These are phyloP conservation scores for Schizothecium vesticola DNA, from an alignment of 495 filamentous ascomycete species.

Conservation along the genomic window DNA sequence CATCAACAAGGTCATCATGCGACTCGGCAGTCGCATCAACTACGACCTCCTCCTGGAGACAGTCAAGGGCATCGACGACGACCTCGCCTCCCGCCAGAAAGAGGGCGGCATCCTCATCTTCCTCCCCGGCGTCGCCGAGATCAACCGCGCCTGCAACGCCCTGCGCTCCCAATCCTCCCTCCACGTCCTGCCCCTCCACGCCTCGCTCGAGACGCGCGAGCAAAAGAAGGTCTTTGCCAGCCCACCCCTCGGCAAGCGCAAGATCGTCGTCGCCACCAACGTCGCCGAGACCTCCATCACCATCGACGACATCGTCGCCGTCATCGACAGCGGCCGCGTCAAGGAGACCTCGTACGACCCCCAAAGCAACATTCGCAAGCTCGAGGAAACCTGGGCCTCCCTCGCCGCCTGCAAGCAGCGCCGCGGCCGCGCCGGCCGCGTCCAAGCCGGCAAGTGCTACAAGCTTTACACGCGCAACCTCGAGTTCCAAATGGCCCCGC, in stretches of 20 bases:
- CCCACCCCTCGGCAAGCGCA: slow-evolving; percentile 73
- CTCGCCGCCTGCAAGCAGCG: slow-evolving; percentile 92
- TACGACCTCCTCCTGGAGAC: slow-evolving; percentile 81
- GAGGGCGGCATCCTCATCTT: slow-evolving; percentile 91
- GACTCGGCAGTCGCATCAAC: slow-evolving; percentile 81
- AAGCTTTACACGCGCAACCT: slow-evolving; percentile 86
- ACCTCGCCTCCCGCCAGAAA: slow-evolving; percentile 52
- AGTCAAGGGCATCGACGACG: slow-evolving; percentile 71
- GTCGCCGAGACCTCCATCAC: slow-evolving; percentile 98
- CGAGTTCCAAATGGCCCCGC: slow-evolving; percentile 79
- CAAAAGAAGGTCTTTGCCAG: slow-evolving; percentile 79
- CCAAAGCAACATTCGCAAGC: slow-evolving; percentile 86
- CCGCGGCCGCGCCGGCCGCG: slow-evolving; percentile 90
- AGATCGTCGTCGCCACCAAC: slow-evolving; percentile 91
- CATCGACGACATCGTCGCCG: slow-evolving; percentile 93
- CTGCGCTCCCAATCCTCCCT: slow-evolving; percentile 64
- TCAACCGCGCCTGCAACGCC: slow-evolving; percentile 69
- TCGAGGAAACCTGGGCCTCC: slow-evolving; percentile 94
- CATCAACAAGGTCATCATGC: slow-evolving; percentile 63
- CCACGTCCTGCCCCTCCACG: slow-evolving; percentile 83
- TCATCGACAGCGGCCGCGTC: slow-evolving; percentile 90
- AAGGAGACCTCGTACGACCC: slow-evolving; percentile 96
- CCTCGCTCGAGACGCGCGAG: slow-evolving; percentile 79
- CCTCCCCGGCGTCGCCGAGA: slow-evolving; percentile 80
- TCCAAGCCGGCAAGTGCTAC: slow-evolving; percentile 86